Conservation (phyloP, 2,329 filamentous ascomycete genomes). For the Aureobasidium sp. region DNA sequence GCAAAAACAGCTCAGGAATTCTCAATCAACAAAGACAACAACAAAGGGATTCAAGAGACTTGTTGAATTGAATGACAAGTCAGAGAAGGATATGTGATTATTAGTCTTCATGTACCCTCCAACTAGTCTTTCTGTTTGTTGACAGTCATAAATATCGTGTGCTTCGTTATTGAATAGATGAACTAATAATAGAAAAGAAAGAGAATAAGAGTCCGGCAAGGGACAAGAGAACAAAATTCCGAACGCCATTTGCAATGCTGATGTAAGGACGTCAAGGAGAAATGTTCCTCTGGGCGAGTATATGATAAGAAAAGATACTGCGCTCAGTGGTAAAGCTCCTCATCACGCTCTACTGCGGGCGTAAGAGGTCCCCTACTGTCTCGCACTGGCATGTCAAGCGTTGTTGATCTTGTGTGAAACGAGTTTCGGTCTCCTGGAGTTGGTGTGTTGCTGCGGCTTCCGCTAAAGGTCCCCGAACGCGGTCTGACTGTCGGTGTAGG, state of each 20-base stretch:
- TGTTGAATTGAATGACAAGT: background rate
- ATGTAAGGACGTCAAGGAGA: background rate
- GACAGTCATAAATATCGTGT: background rate
- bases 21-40: background rate
- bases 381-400: conserved; percentile 1
- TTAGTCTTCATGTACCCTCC: background rate
- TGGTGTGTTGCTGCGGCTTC: conserved; percentile 20
- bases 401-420: conserved; percentile 1
- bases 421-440: conserved; percentile 9
- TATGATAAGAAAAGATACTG: conserved; percentile 8
- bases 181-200: background rate
- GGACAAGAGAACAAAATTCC: background rate
- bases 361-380: conserved; percentile 1
- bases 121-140: background rate
- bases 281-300: conserved; percentile 17
- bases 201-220: background rate
- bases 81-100: background rate
- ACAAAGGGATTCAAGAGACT: too few species aligned
- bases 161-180: background rate
- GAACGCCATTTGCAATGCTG: background rate
- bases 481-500: conserved; percentile 29
- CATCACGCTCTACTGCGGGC: conserved; percentile 5
- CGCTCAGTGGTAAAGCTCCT: background rate
- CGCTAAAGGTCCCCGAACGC: conserved; percentile 27
- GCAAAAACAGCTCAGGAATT: background rate